phyloP scores from a whole-genome alignment of 2,329 filamentous ascomycete species.

The Alternaria sp. region DNA sequence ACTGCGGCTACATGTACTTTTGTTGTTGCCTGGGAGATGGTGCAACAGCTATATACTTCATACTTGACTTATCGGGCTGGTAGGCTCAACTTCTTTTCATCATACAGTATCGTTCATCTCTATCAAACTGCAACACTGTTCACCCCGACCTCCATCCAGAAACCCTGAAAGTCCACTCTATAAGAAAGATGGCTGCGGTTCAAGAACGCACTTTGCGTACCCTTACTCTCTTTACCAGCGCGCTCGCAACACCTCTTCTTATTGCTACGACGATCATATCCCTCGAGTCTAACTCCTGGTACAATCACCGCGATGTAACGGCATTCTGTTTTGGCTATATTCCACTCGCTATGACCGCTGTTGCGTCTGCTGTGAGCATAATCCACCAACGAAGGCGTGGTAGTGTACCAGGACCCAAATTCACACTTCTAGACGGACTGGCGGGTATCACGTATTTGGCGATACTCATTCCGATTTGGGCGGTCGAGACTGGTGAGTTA shows the following conservation, averaged over 20 bases:
- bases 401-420: constrained; percentile 1
- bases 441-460: constrained; percentile 14
- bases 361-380: constrained; percentile 12
- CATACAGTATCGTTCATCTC: not conserved
- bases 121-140: not conserved
- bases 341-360: constrained; percentile 20
- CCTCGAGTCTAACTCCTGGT: constrained; percentile 6
- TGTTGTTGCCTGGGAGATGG: constrained; percentile 25
- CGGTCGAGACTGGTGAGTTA: constrained; percentile 12
- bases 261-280: constrained; percentile 21
- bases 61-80: not conserved
- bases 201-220: constrained; percentile 21
- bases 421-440: constrained; percentile 15
- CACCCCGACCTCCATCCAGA: not conserved
- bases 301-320: not conserved
- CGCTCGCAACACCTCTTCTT: constrained; percentile 21
- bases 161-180: not conserved
- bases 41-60: not conserved
- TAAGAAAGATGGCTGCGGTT: constrained; percentile 3
- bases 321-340: constrained; percentile 27
- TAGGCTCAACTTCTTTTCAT: not conserved
- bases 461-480: constrained; percentile 25
- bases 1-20: not conserved
- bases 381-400: constrained; percentile 10
- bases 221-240: constrained; percentile 16